Evolutionary conservation across 2,329 filamentous ascomycete species (phyloP).

Genomic region (Cercospora berteroae): DNA sequence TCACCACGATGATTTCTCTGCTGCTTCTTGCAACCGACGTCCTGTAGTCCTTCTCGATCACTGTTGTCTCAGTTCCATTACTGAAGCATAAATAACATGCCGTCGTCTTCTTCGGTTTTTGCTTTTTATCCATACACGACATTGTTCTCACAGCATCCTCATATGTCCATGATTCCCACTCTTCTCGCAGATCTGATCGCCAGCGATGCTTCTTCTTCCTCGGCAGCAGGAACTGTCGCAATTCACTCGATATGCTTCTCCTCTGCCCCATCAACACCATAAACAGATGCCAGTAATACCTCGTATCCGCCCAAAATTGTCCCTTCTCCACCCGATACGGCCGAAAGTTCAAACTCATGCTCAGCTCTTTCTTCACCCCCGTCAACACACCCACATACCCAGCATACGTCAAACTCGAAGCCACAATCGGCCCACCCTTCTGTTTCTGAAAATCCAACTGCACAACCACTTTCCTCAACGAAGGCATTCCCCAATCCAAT

Average conservation of each 20-base stretch:
- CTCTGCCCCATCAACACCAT: conserved; percentile 55
- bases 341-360: conserved; percentile 53
- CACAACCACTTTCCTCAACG: conserved; percentile 43
- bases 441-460: conserved; percentile 42
- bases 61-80: conserved; percentile 47
- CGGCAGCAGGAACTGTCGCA: conserved; percentile 48
- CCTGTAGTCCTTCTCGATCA: conserved; percentile 57
- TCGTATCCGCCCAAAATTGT: conserved; percentile 36
- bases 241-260: conserved; percentile 53
- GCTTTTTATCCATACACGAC: conserved; percentile 6
- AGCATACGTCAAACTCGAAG: conserved; percentile 51
- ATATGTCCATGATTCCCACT: conserved; percentile 24
- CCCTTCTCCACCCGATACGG: conserved; percentile 47
- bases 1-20: conserved; percentile 54
- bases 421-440: conserved; percentile 42
- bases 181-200: not conserved
- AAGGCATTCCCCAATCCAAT: conserved; percentile 49
- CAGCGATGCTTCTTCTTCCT: not conserved
- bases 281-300: conserved; percentile 50
- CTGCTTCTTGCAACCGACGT: conserved; percentile 48
- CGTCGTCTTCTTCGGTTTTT: conserved; percentile 44
- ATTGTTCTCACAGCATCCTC: conserved; percentile 38
- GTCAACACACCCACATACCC: conserved; percentile 54
- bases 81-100: conserved; percentile 59
- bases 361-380: conserved; percentile 49